Base-by-base conservation (phyloP, 768 basidiomycete genomes). In the Coprinopsis strossmayeri region DNA sequence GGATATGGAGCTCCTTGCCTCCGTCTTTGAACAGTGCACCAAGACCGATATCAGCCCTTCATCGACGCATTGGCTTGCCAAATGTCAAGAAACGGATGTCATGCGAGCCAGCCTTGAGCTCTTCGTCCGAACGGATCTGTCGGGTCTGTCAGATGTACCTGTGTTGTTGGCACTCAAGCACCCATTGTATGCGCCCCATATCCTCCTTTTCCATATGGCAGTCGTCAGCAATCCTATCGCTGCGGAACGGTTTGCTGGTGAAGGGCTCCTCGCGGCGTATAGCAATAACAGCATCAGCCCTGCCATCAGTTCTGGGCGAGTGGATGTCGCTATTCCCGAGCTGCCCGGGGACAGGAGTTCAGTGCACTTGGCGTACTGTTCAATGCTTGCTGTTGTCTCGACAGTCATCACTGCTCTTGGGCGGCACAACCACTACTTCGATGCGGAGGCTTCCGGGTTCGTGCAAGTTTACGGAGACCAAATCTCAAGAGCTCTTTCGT, bases 161-260 rank as follows among this genome's bases (percentile, higher is more conserved):
- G 65, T 84, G 10, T 73, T 88, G 15, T 69, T 84, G 18, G 59
- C 76, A 1, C 77, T 79, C 38, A 83, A 82, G 47, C 73, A 79
- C 59, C 78, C 87, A 11, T 65, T 87, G 23, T 91, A 91, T 58
- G 73, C 85, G 0, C 81, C 86, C 0, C 85, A 89, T 56, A 70
- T 95, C 49, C 78, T 96, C 46, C 69, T 84, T 25, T 89, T 96
- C 69, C 91, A 95, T 59, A 85, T 92, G 71, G 79, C 88, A 0
- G 67, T 96, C 17, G 89, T 87, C 13, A 79, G 79, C 50, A 75
- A 87, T 46, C 78, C 84, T 0, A 74, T 78, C 1, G 83, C 89
- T 0, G 91, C 93, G 0, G 92, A 95, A 61, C 71, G 87, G 50
- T 77, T 96, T 21, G 91, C 91, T 3, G 82, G 84, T 55, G 89